Evolutionary conservation across 352 stramenopile species (phyloP), one percentile per base, ranked within the genome.

Genomic region (Phytophthora meadii): DNA sequence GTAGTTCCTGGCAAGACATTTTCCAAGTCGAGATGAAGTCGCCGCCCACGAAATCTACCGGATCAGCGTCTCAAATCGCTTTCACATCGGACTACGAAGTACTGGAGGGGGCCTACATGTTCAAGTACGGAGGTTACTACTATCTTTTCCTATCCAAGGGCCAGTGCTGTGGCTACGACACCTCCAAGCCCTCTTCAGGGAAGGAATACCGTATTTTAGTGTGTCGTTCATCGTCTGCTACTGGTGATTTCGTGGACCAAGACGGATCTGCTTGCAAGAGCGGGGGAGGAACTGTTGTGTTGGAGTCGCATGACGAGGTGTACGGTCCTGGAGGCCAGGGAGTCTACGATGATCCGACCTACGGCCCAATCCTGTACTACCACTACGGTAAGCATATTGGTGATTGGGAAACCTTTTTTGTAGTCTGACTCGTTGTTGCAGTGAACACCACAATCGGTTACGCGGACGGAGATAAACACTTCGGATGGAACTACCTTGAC

Each of bases 141-240:
- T 85, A 85, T 39, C 65, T 85, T 12, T 84, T 85, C 66, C 62
- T 63, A 24, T 82, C 77, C 11, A 66, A 82, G 37, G 74, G 68
- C 1, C 42, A 70, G 28, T 82, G 77, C 45, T 85, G 73, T 48
- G 46, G 68, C 28, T 76, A 72, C 34, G 62, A 72, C 40, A 66
- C 30, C 5, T 61, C 51, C 36, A 63, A 53, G 11, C 68, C 68
- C 2, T 58, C 70, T 36, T 39, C 54, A 5, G 77, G 74, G 0
- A 79, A 81, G 42, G 74, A 82, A 59, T 82, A 85, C 61, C 75
- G 71, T 39, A 85, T 82, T 52, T 67, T 72, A 4, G 73, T 74
- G 14, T 81, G 76, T 14, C 74, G 76, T 8, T 85, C 76, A n/a
- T 54, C 53, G 25, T 54, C 34, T 8, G 37, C 65, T 2, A 79